phyloP scores from a whole-genome alignment of 2,329 filamentous ascomycete species.

The Paecilomyces fulvus region DNA sequence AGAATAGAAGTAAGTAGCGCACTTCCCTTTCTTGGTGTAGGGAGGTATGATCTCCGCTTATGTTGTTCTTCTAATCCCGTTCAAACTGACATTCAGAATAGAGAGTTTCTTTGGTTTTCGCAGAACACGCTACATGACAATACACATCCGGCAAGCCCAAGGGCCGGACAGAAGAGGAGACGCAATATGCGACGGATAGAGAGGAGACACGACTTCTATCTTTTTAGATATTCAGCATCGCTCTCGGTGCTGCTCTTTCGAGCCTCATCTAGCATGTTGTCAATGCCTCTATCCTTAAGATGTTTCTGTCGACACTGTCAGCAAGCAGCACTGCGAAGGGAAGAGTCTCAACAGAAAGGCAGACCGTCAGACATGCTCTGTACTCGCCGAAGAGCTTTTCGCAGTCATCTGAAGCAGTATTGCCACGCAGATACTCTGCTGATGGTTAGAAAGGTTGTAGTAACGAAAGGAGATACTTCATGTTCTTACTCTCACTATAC shows the following conservation, averaged over 20 bases:
- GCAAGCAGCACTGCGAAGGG: not conserved
- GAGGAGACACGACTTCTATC: constrained; percentile 7
- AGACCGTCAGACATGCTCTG: constrained; percentile 72
- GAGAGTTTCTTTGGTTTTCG: not conserved
- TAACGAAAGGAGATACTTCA: constrained; percentile 1
- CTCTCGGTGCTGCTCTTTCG: constrained; percentile 83
- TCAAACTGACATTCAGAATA: not conserved
- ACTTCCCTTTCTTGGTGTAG: not conserved
- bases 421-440: constrained; percentile 80
- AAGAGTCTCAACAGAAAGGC: constrained; percentile 16
- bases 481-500: constrained; percentile 87
- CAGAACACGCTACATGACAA: not conserved
- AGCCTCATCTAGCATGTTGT: constrained; percentile 85
- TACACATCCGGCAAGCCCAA: not conserved
- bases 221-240: constrained; percentile 59
- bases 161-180: not conserved
- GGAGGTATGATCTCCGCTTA: not conserved
- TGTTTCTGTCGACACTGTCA: constrained; percentile 52
- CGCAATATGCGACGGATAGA: not conserved
- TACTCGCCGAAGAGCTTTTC: constrained; percentile 80
- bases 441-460: constrained; percentile 8
- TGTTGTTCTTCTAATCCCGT: not conserved
- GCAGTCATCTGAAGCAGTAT: constrained; percentile 78
- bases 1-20: not conserved
- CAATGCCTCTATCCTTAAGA: constrained; percentile 81